phyloP scores from a whole-genome alignment of 805 yeast genomes.

The Scheffersomyces coipomensis region DNA sequence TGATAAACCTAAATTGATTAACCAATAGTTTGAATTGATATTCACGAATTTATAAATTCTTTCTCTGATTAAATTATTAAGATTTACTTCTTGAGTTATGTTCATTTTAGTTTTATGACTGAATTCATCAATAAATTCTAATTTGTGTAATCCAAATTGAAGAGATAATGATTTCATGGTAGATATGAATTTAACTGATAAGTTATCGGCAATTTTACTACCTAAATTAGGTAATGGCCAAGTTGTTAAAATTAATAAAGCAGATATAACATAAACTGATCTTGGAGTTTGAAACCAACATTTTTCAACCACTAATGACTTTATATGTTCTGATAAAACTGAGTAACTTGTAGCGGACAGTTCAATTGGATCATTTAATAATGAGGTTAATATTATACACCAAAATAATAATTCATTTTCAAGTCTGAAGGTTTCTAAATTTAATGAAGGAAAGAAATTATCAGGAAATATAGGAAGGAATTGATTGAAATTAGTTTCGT shows the following conservation, averaged over 20 bases:
- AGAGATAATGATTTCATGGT: slow-evolving; percentile 37
- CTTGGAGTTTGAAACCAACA: slow-evolving; percentile 48
- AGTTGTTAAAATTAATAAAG: slow-evolving; percentile 41
- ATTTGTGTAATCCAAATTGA: slow-evolving; percentile 43
- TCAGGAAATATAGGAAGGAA: slow-evolving; percentile 33
- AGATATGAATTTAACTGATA: slow-evolving; percentile 35
- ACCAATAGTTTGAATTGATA: slow-evolving; percentile 44
- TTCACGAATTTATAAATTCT: slow-evolving; percentile 41
- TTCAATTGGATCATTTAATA: slow-evolving; percentile 17
- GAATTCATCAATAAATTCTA: slow-evolving; percentile 41
- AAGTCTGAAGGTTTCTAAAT: slow-evolving; percentile 12
- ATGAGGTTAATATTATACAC: slow-evolving; percentile 37
- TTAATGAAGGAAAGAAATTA: slow-evolving; percentile 14
- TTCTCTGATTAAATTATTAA: slow-evolving; percentile 35
- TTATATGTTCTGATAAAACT: slow-evolving; percentile 29
- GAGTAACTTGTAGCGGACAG: slow-evolving; percentile 12
- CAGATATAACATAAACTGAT: slow-evolving; percentile 35
- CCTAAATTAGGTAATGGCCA: slow-evolving; percentile 40
- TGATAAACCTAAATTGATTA: slow-evolving; percentile 37
- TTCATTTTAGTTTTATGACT: slow-evolving; percentile 31
- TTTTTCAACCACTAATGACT: slow-evolving; percentile 35
- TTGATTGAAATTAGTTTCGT: slow-evolving; percentile 25
- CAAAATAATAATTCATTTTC: slow-evolving; percentile 40
- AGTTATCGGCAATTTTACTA: slow-evolving; percentile 25
- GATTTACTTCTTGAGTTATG: slow-evolving; percentile 23